A percentile compares a stretch with the other conserved stretches of the same genome.
phyloP scores from a whole-genome alignment of 2,329 filamentous ascomycete genomes.

The Trichoderma arundinaceum region DNA sequence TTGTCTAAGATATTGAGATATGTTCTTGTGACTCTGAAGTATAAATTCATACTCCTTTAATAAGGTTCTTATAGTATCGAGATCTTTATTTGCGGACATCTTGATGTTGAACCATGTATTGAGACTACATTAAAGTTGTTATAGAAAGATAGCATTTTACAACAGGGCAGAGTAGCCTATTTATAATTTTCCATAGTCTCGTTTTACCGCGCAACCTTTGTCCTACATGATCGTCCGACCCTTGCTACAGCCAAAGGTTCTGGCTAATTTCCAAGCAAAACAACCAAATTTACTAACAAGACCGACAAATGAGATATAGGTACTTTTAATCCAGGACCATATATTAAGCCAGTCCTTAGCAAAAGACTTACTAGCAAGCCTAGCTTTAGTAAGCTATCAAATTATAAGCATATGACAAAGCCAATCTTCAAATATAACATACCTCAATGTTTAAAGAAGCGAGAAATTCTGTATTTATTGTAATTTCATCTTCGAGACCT shows the following conservation, averaged over 20 bases:
- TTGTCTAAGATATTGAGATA: not conserved
- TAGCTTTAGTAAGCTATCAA: no score
- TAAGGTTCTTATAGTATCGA: not conserved
- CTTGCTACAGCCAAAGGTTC: not conserved
- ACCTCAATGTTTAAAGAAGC: no score
- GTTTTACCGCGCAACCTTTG: not conserved
- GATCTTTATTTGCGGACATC: not conserved
- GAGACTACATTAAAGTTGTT: not conserved
- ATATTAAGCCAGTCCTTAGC: no score
- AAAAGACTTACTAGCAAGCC: no score
- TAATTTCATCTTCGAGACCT: no score
- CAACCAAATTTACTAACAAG: no score
- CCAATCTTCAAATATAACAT: no score
- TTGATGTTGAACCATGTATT: not conserved
- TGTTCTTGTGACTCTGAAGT: not conserved
- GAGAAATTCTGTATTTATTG: no score
- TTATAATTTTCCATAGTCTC: not conserved
- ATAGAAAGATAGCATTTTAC: not conserved
- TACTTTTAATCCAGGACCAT: no score
- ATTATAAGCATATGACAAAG: no score
- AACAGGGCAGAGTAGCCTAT: not conserved
- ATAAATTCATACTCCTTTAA: not conserved
- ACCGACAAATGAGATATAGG: no score
- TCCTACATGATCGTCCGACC: not conserved
- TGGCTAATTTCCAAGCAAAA: no score